Evolutionary conservation across 352 stramenopile species (phyloP).

Genomic region (Phytophthora quininea): DNA sequence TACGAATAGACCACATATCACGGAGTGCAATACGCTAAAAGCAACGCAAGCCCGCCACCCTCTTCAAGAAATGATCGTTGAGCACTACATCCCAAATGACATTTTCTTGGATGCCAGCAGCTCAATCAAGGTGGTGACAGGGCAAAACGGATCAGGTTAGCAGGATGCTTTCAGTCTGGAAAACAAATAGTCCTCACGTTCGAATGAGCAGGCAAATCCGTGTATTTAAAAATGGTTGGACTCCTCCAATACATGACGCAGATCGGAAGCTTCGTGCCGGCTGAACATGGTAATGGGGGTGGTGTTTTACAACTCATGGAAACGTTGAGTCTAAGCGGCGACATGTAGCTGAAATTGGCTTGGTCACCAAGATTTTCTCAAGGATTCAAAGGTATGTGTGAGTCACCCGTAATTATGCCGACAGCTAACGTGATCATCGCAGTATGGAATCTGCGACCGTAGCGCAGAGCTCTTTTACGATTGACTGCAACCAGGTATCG

Average conservation of each 20-base stretch:
- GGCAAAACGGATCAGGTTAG: constrained; percentile 86
- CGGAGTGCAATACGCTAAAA: constrained; percentile 50
- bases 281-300: constrained; percentile 53
- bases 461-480: constrained; percentile 88
- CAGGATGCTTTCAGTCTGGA: neutral
- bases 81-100: constrained; percentile 87
- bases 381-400: constrained; percentile 74
- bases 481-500: constrained; percentile 85
- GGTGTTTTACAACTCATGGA: neutral
- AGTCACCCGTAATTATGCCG: neutral
- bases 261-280: constrained; percentile 83
- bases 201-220: constrained; percentile 72
- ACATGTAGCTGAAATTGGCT: constrained; percentile 64
- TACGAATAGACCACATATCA: constrained; percentile 54
- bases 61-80: constrained; percentile 84
- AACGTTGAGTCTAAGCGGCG: constrained; percentile 5
- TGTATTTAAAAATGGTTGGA: constrained; percentile 87
- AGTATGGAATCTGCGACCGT: constrained; percentile 81
- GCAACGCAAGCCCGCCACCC: constrained; percentile 73
- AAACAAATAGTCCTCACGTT: neutral
- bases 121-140: constrained; percentile 75
- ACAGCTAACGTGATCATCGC: constrained; percentile 9
- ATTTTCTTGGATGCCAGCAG: constrained; percentile 47
- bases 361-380: constrained; percentile 81
- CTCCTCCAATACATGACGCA: constrained; percentile 87